Evolutionary conservation across 331 rosid genomes (phyloP), one percentile per base, ranked within the genome.

Genomic region (Cydonia oblonga): DNA sequence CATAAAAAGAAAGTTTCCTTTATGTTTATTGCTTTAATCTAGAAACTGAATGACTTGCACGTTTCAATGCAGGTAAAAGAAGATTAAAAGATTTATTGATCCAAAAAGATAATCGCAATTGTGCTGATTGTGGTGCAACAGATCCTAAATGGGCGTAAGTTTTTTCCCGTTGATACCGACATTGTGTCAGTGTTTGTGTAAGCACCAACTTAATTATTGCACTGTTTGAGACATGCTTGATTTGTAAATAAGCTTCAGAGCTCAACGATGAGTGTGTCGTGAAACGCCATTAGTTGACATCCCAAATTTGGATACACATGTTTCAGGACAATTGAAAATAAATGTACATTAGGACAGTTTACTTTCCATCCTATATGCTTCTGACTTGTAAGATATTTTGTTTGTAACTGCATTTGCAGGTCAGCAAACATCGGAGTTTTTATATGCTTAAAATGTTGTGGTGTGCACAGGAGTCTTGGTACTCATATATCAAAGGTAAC

Each of bases 101-200:
- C 73, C 91, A 89, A 66, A 83, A 80, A 15, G 97, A 93, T 78
- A 93, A 93, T 77, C 96, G 92, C 72, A 5, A 61, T 56, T 93
- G 98, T 77, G 95, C 98, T 60, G 98, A 93, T 81, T 93, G 98
- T 81, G 87, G 87, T 77, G 92, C 96, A 68, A 78, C 90, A 29
- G 96, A 91, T 84, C 98, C 98, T 70, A 91, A 89, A 87, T 95
- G 97, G 97, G 99, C 99, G 99, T 95, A 88, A 83, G 99, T 87
- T 46, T 24, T 58, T 13, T 70, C 67, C 12, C 52, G 16, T 66
- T 28, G 75, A 65, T 32, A 35, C 67, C 38, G 1, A 13, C 46
- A 2, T 15, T 70, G 52, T 20, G 15, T 53, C 9, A 4, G 35
- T 54, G 54, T 38, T 14, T 54, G 22, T 56, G 33, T 28, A n/a